These are phyloP conservation scores for Calonectria ilicicola DNA, from an alignment of 2,329 filamentous ascomycete species.

Conservation along the genomic window DNA sequence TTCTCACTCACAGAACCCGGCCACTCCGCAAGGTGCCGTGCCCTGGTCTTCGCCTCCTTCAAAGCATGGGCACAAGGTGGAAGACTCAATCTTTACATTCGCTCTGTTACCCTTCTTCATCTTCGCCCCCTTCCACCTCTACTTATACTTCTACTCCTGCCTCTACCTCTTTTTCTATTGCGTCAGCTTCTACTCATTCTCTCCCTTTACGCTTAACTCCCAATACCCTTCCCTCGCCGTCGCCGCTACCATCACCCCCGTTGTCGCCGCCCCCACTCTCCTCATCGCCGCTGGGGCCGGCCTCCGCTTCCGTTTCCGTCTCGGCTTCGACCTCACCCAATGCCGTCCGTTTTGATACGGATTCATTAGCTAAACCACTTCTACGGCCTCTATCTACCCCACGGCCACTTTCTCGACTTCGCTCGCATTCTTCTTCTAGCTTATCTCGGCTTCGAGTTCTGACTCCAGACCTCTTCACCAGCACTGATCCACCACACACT, in stretches of 20 bases:
- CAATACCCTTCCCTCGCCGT: not conserved
- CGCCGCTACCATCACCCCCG: not conserved
- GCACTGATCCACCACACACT: not conserved
- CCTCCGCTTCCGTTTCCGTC: not conserved
- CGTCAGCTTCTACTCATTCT: constrained; percentile 3
- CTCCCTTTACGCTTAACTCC: not conserved
- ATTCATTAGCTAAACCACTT: not conserved
- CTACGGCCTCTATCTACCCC: constrained; percentile 14
- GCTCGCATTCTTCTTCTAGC: constrained; percentile 9
- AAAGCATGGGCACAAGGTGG: constrained; percentile 22
- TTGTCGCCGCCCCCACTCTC: constrained; percentile 6
- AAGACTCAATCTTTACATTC: constrained; percentile 18
- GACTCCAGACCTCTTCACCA: not conserved
- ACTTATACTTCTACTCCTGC: not conserved
- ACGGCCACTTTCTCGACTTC: not conserved
- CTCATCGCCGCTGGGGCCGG: not conserved
- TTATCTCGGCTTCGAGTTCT: not conserved
- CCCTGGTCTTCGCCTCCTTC: constrained; percentile 12
- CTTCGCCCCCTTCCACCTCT: too few relatives aligned
- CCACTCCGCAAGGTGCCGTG: not conserved
- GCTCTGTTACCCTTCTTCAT: not conserved
- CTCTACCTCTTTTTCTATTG: not conserved
- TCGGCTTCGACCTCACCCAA: not conserved
- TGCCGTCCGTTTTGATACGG: not conserved
- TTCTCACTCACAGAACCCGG: not conserved